Evolutionary conservation across 768 basidiomycete genomes (phyloP).

Genomic region (Suillus placidus): DNA sequence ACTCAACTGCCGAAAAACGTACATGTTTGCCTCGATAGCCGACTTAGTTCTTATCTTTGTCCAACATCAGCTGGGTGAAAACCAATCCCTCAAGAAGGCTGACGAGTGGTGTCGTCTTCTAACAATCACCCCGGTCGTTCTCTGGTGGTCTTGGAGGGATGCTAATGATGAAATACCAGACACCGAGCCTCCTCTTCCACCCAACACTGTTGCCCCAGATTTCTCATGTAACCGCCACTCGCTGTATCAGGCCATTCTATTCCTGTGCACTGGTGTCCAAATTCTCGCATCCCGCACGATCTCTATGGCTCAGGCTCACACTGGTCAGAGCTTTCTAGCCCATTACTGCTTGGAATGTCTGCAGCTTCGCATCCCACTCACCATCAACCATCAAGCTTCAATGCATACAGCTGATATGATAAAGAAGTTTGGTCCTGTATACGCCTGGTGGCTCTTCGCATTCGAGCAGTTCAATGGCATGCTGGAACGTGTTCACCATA

Average conservation of each 20-base stretch:
- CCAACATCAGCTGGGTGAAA: neutral
- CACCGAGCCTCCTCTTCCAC: neutral
- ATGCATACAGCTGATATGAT: constrained; percentile 29
- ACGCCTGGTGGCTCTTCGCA: constrained; percentile 39
- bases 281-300: neutral
- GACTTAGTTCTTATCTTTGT: neutral
- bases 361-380: constrained; percentile 2
- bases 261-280: neutral
- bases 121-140: neutral
- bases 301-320: neutral
- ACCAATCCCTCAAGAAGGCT: neutral
- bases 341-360: neutral
- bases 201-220: neutral
- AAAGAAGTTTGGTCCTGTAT: constrained; percentile 33
- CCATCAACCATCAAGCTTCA: constrained; percentile 34
- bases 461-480: constrained; percentile 40
- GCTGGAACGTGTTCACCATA: constrained; percentile 35
- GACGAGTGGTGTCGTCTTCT: neutral
- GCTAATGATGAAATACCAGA: neutral
- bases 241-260: neutral
- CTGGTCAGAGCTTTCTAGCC: neutral
- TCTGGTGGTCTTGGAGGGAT: neutral
- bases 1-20: neutral
- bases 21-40: neutral
- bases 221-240: neutral